Evolutionary conservation across 345 rosid genomes (phyloP), one percentile per base, ranked within the genome.

Genomic region (Mercurialis annua): DNA sequence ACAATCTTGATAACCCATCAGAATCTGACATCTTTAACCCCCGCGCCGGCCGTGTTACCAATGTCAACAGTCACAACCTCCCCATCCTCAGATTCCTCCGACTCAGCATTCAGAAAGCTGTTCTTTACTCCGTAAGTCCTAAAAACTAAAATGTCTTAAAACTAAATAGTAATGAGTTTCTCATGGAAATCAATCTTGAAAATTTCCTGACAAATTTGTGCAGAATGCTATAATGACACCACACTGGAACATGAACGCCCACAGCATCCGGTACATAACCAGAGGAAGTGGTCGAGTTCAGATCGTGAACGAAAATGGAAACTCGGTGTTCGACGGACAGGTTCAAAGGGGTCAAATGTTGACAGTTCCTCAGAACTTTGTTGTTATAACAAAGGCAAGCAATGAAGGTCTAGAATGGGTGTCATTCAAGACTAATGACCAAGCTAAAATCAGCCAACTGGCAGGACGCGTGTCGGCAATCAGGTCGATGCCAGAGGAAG

Each of bases 21-120:
- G 71, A 63, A 6, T 84, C 86, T 0, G 95, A 85, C 68, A 18
- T 81, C 17, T 90, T 75, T 60, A 85, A 84, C 81, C 84, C 90
- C 16, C 80, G 79, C 5, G 87, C 76, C 1, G 97, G 91, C 2
- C 83, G 90, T 44, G 62, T 87, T 74, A 81, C 82, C 64, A 77
- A 80, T 66, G 51, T 85, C 43, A 84, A 85, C 73, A 78, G 86
- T 76, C 68, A 55, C 23, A 79, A 76, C 40, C 84, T 88, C 64
- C 96, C 91, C 27, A 43, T 87, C 71, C 87, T 89, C 68, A 49
- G 64, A 4, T 3, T 0, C 62, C 77, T 88, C 63, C 78, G 79
- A 34, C 90, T 88, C 71, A 82, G 85, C 42, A 85, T 84, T 1
- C 70, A 82, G 66, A 78, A 80, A 58, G 92, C 84, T 18, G 60